These are phyloP conservation scores for Pisolithus thermaeus DNA, from an alignment of 1,284 basidiomycete genomes.

Conservation along the genomic window DNA sequence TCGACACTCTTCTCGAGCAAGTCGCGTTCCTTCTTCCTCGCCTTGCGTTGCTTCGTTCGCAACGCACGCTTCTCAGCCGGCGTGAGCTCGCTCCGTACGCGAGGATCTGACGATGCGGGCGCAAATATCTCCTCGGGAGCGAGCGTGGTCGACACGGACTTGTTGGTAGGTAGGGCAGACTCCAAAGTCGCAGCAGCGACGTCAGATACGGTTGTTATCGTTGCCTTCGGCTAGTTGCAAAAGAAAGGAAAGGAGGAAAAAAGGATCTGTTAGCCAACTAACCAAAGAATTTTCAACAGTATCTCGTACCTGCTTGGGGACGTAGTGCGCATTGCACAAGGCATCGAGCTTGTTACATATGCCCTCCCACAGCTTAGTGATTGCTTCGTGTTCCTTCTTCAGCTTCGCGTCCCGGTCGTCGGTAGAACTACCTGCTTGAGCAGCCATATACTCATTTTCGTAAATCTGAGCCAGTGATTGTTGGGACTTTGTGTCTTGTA, in stretches of 20 bases:
- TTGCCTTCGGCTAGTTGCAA: conserved; percentile 71
- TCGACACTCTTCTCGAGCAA: conserved; percentile 64
- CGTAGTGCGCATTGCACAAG: conserved; percentile 91
- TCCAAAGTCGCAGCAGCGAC: conserved; percentile 84
- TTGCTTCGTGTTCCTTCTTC: conserved; percentile 83
- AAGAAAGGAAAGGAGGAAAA: not conserved
- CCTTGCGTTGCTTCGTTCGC: conserved; percentile 70
- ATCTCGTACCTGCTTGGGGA: conserved; percentile 79
- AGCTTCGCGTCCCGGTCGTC: conserved; percentile 90
- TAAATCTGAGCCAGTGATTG: conserved; percentile 96
- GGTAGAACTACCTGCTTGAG: conserved; percentile 45
- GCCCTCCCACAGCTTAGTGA: conserved; percentile 78
- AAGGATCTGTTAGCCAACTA: not conserved
- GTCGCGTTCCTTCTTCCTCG: conserved; percentile 66
- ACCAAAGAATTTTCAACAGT: not conserved
- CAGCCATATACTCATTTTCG: conserved; percentile 84
- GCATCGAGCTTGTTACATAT: conserved; percentile 92
- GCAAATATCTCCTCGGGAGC: conserved; percentile 92
- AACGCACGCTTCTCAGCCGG: conserved; percentile 77
- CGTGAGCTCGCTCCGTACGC: conserved; percentile 76
- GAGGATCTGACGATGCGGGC: conserved; percentile 48
- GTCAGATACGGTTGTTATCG: conserved; percentile 84
- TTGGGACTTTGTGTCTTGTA: conserved; percentile 83
- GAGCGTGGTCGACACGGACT: conserved; percentile 74
- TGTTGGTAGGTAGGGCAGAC: conserved; percentile 82